Conservation (phyloP, 495 filamentous ascomycete genomes). For the Melanomma pulvis-pyrius region DNA sequence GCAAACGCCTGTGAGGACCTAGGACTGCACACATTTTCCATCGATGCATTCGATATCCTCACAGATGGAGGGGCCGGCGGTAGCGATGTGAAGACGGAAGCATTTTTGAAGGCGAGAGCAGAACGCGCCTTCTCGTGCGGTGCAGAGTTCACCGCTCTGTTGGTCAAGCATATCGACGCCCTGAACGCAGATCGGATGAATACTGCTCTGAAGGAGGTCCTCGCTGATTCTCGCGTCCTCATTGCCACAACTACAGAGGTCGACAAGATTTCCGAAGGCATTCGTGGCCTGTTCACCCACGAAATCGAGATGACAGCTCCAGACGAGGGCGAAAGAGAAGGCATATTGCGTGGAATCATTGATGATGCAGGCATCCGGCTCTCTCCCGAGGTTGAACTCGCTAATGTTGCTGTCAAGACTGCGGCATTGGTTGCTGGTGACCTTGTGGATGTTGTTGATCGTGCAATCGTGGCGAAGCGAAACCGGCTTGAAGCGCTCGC, state of each 20-base stretch:
- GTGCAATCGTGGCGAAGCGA: conserved; percentile 74
- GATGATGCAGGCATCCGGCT: conserved; percentile 71
- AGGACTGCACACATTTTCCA: conserved; percentile 83
- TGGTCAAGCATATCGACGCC: conserved; percentile 86
- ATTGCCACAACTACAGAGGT: conserved; percentile 94
- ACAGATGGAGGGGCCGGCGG: conserved; percentile 84
- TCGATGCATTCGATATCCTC: conserved; percentile 91
- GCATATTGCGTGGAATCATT: conserved; percentile 76
- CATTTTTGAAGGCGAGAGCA: conserved; percentile 79
- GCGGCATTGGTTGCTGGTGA: conserved; percentile 94
- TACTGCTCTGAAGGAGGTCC: conserved; percentile 75
- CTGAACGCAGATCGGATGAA: conserved; percentile 88
- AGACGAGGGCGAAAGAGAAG: conserved; percentile 89
- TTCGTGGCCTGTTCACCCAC: conserved; percentile 89
- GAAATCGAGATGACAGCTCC: conserved; percentile 93
- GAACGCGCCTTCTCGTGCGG: conserved; percentile 90
- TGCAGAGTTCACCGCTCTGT: conserved; percentile 74
- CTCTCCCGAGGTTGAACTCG: conserved; percentile 78
- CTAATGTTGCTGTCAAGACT: conserved; percentile 86
- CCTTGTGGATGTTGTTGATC: conserved; percentile 89
- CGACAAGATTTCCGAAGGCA: conserved; percentile 86
- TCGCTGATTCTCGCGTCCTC: conserved; percentile 72
- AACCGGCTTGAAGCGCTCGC: conserved; percentile 74
- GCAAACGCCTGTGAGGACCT: conserved; percentile 80
- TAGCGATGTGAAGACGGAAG: conserved; percentile 90